Percentiles rank a stretch among this genome's conserved stretches.
These are phyloP conservation scores for Spencermartinsiella europaea DNA, from an alignment of 805 yeast species.

Conservation along the genomic window DNA sequence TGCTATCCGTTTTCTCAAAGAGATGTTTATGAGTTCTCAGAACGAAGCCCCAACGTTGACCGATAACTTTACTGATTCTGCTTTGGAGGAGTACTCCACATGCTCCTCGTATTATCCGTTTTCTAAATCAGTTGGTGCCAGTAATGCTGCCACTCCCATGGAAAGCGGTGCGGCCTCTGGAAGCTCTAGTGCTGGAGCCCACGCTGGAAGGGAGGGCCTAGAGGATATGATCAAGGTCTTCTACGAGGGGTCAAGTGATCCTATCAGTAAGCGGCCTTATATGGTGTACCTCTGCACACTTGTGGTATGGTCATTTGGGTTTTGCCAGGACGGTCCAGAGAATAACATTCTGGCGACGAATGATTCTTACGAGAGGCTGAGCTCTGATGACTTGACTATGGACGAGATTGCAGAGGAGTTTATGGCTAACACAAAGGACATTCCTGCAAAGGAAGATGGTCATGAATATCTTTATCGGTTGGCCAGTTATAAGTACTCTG, in stretches of 20 bases:
- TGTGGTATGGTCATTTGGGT: slow-evolving; percentile 32
- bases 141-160: slow-evolving; percentile 22
- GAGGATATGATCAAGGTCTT: slow-evolving; percentile 14
- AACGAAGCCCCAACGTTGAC: slow-evolving; percentile 27
- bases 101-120: slow-evolving; percentile 18
- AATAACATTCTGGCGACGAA: slow-evolving; percentile 13
- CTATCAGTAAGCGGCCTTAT: slow-evolving; percentile 28
- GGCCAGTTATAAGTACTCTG: slow-evolving; percentile 20
- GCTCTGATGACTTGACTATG: slow-evolving; percentile 7
- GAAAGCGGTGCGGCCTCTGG: slow-evolving; percentile 10
- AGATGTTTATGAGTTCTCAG: slow-evolving; percentile 54
- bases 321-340: slow-evolving; percentile 30
- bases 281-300: slow-evolving; percentile 26
- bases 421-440: slow-evolving; percentile 3
- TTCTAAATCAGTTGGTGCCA: slow-evolving; percentile 13
- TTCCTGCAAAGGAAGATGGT: slow-evolving; percentile 40
- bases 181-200: neutral
- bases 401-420: slow-evolving; percentile 9
- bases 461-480: slow-evolving; percentile 47
- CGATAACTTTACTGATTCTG: slow-evolving; percentile 4
- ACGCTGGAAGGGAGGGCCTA: slow-evolving; percentile 5
- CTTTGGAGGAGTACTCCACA: slow-evolving; percentile 9
- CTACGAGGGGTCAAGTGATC: slow-evolving; percentile 24
- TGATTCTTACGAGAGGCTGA: slow-evolving; percentile 3
- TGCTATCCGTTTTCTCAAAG: slow-evolving; percentile 56